Evolutionary conservation across 2,329 filamentous ascomycete species (phyloP).

Genomic region (Rutstroemia sp.): DNA sequence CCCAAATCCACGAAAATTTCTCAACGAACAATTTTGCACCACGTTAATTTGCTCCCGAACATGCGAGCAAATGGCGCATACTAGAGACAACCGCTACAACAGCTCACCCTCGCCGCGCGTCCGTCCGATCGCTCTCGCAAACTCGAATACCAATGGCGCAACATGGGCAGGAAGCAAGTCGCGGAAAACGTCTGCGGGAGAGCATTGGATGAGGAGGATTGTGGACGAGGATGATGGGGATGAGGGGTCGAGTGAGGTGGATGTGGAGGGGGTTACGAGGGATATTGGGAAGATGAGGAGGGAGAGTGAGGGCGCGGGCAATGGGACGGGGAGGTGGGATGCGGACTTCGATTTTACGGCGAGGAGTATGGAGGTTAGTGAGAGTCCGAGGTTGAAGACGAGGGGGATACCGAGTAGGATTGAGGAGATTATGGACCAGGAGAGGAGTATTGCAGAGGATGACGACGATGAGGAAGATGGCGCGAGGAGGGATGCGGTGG

Average conservation of each 20-base stretch:
- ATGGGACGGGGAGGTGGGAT: conserved; percentile 16
- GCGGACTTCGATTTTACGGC: conserved; percentile 27
- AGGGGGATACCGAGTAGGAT: conserved; percentile 14
- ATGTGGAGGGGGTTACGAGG: conserved; percentile 7
- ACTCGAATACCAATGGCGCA: not conserved
- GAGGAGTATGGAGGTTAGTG: conserved; percentile 19
- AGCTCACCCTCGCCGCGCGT: conserved; percentile 8
- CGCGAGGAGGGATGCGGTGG: not conserved
- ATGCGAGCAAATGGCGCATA: conserved; percentile 8
- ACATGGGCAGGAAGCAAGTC: not conserved
- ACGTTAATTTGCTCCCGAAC: not conserved
- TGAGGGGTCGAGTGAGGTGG: not conserved
- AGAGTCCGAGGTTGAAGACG: conserved; percentile 12
- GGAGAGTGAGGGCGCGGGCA: conserved; percentile 13
- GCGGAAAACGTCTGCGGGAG: not conserved
- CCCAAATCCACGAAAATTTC: not conserved
- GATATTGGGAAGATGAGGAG: conserved; percentile 8
- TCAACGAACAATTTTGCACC: not conserved
- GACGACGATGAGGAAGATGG: conserved; percentile 2
- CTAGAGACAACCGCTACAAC: conserved; percentile 5
- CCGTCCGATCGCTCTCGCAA: not conserved
- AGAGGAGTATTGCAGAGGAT: conserved; percentile 11
- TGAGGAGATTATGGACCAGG: conserved; percentile 21
- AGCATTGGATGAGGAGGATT: conserved; percentile 4
- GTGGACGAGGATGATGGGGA: not conserved